These are phyloP conservation scores for Ophiostoma sp. DNA, from an alignment of 2,329 filamentous ascomycete genomes.

Conservation along the genomic window DNA sequence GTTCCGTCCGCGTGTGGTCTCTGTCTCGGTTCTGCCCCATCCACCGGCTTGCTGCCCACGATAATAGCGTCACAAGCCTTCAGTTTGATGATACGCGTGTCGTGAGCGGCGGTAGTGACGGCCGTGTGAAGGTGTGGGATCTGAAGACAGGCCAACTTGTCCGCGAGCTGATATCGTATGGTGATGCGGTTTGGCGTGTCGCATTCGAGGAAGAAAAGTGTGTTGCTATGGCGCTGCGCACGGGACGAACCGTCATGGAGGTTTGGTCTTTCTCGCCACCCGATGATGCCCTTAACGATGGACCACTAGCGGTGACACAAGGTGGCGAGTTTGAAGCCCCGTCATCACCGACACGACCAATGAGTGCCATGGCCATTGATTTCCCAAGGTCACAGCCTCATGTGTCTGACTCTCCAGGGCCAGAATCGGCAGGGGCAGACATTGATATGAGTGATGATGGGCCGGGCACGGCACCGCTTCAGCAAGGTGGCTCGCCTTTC, in stretches of 20 bases:
- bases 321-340: constrained; percentile 38
- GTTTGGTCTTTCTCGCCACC: constrained; percentile 95
- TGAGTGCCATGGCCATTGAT: constrained; percentile 48
- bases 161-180: constrained; percentile 82
- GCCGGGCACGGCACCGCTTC: constrained; percentile 50
- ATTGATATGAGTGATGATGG: constrained; percentile 54
- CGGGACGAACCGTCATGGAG: constrained; percentile 92
- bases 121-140: constrained; percentile 98
- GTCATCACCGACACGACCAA: constrained; percentile 42
- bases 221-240: constrained; percentile 85
- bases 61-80: constrained; percentile 95
- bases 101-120: constrained; percentile 92
- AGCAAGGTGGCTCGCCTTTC: constrained; percentile 45
- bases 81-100: constrained; percentile 96
- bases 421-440: constrained; percentile 40
- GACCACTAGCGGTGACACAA: constrained; percentile 46
- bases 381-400: constrained; percentile 37
- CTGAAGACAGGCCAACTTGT: constrained; percentile 85
- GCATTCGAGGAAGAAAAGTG: constrained; percentile 98
- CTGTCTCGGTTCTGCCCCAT: constrained; percentile 85
- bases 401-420: constrained; percentile 32
- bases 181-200: constrained; percentile 94
- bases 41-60: constrained; percentile 89
- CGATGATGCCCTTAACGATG: constrained; percentile 57
- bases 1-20: constrained; percentile 94